Base-by-base conservation (phyloP, 176 grass and related monocot genomes). In the Puya raimondii region DNA sequence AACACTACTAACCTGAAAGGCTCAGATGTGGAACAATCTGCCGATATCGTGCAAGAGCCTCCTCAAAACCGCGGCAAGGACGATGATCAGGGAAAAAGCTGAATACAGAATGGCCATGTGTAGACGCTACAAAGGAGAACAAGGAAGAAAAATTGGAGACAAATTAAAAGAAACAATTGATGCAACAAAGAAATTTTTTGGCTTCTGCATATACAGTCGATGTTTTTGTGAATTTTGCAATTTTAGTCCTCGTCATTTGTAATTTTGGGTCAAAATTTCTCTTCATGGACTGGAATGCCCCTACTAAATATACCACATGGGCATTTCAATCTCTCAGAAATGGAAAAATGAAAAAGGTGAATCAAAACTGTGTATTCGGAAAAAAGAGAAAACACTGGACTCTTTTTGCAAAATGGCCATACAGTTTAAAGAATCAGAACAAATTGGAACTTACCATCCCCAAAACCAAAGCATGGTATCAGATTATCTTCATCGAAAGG, bases 401-500 rank as follows among this genome's bases (percentile, higher is more conserved):
- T 42, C 33, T 42, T 42, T 7, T 42, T 42, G 33, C 33, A 42
- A 42, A 5, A 42, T 42, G 33, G 5, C 33, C 33, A 65, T 65
- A 68, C 25, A 64, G 10, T 11, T 76, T 67, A 75, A 68, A 20
- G 33, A 68, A 25, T 64, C 11, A 49, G 65, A 66, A 23, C 21
- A 10, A 68, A 21, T 10, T 53, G 47, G 29, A n/a, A 58, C 26
- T 80, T 86, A 96, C 91, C 75, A 82, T 97, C 93, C 58, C 93
- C 93, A 81, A 97, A 97, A 79, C 93, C 93, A 85, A 92, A 92
- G 76, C 93, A 97, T 49, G 86, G 93, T 76, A 97, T 92, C 70
- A 97, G 71, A 88, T 97, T 92, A 83, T 97, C 93, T 78, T 97
- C 93, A 70, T 97, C 93, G 87, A 97, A 97, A 70, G 89, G 86